Base-by-base conservation (phyloP, 1,284 basidiomycete species). In the Heterobasidion irregulare region DNA sequence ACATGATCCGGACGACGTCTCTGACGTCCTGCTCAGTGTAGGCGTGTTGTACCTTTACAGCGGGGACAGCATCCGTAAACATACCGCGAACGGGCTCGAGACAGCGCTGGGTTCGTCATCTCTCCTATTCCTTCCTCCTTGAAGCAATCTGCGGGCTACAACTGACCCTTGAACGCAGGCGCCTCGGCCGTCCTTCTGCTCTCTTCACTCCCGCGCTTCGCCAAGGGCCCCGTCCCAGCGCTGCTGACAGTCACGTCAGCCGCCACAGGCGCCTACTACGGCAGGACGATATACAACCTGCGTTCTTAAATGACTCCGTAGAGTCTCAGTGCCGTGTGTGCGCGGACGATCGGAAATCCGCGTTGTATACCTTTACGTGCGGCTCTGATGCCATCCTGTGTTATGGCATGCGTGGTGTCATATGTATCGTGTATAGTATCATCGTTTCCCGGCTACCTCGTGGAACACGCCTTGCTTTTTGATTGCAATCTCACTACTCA, bases 211-310 rank as follows among this genome's bases (percentile, higher is more conserved):
- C 91, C 92, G 1, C 81, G 92, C 43, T 71, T 82, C 54, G 65
- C 76, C 36, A 92, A 91, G 66, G 91, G 89, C 0, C 91, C 91
- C 1, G 79, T 93, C 0, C 90, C 90, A 2, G 74, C 76, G n/a
- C 66, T 81, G 33, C 73, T 93, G 32, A 77, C 88, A 6, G 68
- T 79, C 49, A 83, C 87, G 2, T 83, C 84, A 4, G 76, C 84
- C 0, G 70, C 74, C 13, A 70, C 86, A 8, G 82, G 82, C 3
- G 63, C 75, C 43, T 93, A 93, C 70, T 93, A 93, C 62, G 88
- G 84, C 55, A 84, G 77, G 63, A 81, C 75, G 1, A 65, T 83
- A 54, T 80, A 80, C 64, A 72, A 74, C 52, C 62, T 82, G 61
- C 54, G 53, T 26, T 26, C 47, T 34, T 53, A 36, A 58, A 53